Conservation (phyloP, 2,329 filamentous ascomycete species). For the Fusarium bactridioides region DNA sequence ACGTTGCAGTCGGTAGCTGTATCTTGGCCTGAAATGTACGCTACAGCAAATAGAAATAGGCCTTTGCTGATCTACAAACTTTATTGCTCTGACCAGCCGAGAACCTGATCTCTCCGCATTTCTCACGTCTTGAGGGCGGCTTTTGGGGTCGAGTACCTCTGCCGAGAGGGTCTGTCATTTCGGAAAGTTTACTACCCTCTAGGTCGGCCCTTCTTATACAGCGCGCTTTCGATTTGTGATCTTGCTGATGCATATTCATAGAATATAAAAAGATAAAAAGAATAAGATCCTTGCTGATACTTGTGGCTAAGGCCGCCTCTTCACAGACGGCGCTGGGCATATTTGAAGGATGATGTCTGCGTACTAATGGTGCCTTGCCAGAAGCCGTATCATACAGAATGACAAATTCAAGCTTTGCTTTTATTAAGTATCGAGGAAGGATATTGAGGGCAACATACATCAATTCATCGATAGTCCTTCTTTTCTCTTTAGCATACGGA, state of each 20-base stretch:
- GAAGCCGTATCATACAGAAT: too few relatives aligned
- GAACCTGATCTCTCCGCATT: neutral
- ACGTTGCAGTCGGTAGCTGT: neutral
- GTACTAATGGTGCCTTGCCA: too few relatives aligned
- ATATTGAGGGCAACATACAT: fast-evolving
- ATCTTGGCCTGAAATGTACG: neutral
- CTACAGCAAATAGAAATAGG: neutral
- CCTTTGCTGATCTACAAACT: fast-evolving
- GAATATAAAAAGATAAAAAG: too few relatives aligned
- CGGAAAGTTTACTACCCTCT: neutral
- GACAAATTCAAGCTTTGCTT: too few relatives aligned
- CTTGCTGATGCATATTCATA: too few relatives aligned
- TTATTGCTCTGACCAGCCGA: neutral
- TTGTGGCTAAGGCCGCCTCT: neutral
- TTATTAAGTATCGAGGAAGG: fast-evolving
- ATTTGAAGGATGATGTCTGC: too few relatives aligned
- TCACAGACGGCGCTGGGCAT: too few relatives aligned
- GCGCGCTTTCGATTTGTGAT: fast-evolving
- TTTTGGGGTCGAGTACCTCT: neutral
- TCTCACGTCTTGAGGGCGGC: neutral
- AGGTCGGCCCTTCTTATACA: fast-evolving
- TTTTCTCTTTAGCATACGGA: too few relatives aligned
- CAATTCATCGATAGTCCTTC: fast-evolving
- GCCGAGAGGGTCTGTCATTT: neutral
- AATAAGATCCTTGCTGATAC: neutral